Base-by-base conservation (phyloP, 805 yeast genomes). In the Suhomyces prunicola region DNA sequence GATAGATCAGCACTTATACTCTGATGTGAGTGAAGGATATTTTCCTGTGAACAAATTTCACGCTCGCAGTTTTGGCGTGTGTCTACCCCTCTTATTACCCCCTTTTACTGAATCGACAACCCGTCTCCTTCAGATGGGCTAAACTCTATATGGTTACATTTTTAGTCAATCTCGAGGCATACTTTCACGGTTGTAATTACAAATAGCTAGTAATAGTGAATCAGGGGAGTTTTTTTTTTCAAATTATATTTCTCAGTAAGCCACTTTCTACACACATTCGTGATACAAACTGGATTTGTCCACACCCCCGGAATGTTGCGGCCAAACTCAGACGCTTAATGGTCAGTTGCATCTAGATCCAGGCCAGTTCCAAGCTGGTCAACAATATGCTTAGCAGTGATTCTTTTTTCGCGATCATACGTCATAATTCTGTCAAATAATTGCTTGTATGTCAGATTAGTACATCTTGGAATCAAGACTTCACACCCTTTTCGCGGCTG, bases 391-490 rank as follows among this genome's bases (percentile, higher is more conserved):
- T 41, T 12, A 9, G 44, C 12, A 12, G 42, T 48, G 15, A 42
- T 29, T 22, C 51, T 45, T 23, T 8, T 12, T 13, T 29, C 29
- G 39, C 51, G 46, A 23, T 49, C 53, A 24, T 52, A 52, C 53
- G 44, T 26, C 50, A 52, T 40, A 35, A 52, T 49, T 17, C 44
- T 44, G 39, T 45, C 44, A 41, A 52, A 52, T 5, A 31, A 15
- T 12, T 39, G n/a, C 13, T 23, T n/a, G 22, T 44, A 6, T 15
- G 6, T 10, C n/a, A 27, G 22, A 45, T 44, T 44, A n/a, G 54
- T 36, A 53, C 73, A 70, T 33, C 70, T 62, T 1, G 81, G 82
- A 13, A 80, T 51, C 4, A 79, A 44, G n/a, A 51, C 52, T 0
- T 56, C 53, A 4, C 58, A 42, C 0, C 69, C 60, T 29, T 48